These are phyloP conservation scores for Intubia oerlemansii DNA, from an alignment of 2,329 filamentous ascomycete genomes.

Conservation along the genomic window DNA sequence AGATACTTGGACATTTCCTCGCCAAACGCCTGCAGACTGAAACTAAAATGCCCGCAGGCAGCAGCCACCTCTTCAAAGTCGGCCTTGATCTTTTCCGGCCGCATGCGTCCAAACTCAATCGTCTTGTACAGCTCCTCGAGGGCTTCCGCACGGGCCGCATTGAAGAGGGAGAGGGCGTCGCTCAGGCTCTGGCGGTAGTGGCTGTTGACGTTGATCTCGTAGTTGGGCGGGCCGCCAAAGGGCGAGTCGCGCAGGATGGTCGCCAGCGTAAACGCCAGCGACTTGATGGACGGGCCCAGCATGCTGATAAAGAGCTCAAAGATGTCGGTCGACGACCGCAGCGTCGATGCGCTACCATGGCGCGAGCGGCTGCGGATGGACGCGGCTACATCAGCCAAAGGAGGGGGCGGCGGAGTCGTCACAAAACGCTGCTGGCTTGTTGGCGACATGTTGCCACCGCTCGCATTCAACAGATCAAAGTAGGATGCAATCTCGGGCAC, in stretches of 20 bases:
- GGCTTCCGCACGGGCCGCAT: constrained; percentile 51
- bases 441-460: no score
- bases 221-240: constrained; percentile 47
- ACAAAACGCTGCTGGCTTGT: no score
- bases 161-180: constrained; percentile 65
- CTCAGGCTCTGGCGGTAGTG: constrained; percentile 62
- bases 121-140: constrained; percentile 61
- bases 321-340: constrained; percentile 54
- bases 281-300: constrained; percentile 88
- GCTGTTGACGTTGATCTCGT: constrained; percentile 53
- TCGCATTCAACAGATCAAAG: no score
- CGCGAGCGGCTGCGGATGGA: constrained; percentile 6
- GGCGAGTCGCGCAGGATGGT: constrained; percentile 76
- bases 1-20: constrained; percentile 74
- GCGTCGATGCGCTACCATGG: constrained; percentile 10
- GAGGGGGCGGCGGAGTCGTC: no score
- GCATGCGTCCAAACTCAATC: constrained; percentile 47
- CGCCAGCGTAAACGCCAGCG: constrained; percentile 74
- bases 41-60: constrained; percentile 94
- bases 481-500: no score
- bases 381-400: no score
- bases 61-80: constrained; percentile 95
- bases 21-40: constrained; percentile 74
- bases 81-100: constrained; percentile 57
- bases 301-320: constrained; percentile 79